A percentile compares a stretch with the other conserved stretches of the same genome.
These are phyloP conservation scores for Hordeum vulgare DNA, from an alignment of 176 grass and related monocot species.

Conservation along the genomic window DNA sequence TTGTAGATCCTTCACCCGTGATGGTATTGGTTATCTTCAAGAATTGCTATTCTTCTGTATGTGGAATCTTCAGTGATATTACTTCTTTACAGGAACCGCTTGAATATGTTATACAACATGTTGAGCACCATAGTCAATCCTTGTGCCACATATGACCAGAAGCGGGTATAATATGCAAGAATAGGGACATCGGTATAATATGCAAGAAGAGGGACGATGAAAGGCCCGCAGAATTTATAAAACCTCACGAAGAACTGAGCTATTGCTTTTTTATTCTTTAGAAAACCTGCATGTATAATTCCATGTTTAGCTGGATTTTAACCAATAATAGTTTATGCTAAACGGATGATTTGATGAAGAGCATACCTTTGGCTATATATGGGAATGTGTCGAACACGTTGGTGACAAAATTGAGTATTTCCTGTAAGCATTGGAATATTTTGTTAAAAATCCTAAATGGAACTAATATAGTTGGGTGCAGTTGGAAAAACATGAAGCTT, in stretches of 20 bases:
- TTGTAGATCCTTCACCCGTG: neutral
- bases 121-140: conserved; percentile 27
- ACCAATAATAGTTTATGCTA: neutral
- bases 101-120: conserved; percentile 27
- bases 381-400: conserved; percentile 56
- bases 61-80: neutral
- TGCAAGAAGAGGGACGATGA: conserved; percentile 43
- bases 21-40: neutral
- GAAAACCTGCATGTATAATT: conserved; percentile 45
- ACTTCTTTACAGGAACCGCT: conserved; percentile 31
- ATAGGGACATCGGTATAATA: conserved; percentile 42
- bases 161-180: conserved; percentile 44
- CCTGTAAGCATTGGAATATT: conserved; percentile 44
- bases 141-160: conserved; percentile 35
- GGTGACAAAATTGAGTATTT: conserved; percentile 45
- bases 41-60: neutral
- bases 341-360: neutral
- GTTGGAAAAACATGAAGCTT: neutral
- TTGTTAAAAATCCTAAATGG: neutral
- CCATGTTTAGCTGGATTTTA: conserved; percentile 9
- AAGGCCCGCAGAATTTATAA: conserved; percentile 33
- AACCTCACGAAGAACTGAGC: conserved; percentile 25
- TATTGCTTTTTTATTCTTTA: conserved; percentile 42
- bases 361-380: conserved; percentile 45
- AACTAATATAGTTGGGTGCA: neutral